Evolutionary conservation across 2,329 filamentous ascomycete species (phyloP), one percentile per base, ranked within the genome.

Genomic region (Aspergillus aculeatinus): DNA sequence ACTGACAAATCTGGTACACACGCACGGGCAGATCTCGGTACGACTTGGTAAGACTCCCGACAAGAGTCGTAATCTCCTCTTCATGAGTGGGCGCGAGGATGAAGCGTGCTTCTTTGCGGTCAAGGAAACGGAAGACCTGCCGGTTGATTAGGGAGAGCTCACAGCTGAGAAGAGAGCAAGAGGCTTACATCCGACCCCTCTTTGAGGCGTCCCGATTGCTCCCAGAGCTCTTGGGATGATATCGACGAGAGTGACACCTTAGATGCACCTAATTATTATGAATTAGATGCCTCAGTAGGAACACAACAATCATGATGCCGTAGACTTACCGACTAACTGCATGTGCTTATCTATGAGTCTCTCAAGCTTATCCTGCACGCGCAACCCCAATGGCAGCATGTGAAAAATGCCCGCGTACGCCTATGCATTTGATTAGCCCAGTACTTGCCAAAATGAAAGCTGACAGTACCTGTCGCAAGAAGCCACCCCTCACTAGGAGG

Each of bases 61-160:
- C 90, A 2, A 99, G 80, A 0, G 83, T 80, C 0, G 95, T 99
- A 67, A 99, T 95, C 72, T 99, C 95, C 74, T 99, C 95, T 72
- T 99, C 95, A 63, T 99, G 95, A 0, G 95, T 99, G 0, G 95
- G 95, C 1, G 92, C 89, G 4, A 99, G 83, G 31, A 99, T 82
- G 63, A 91, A 91, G 4, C 84, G 82, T 0, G 84, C 80, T 6
- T 89, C 85, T 74, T 90, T 95, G 58, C 95, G 86, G 75, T 98
- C 95, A 49, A 83, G 78, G 51, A 98, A 85, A 48, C 85, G 86
- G 67, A 97, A 94, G 21, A 97, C 83, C 88, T 95, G 63, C 58
- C 21, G 53, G 11, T 55, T 4, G 5, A 12, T 53, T 58, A 39
- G 62, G 48, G n/a, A 9, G 9, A 16, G 11, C 7, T 12, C 27